Evolutionary conservation across 23 red algal species (phyloP).

Genomic region (Pyropia haitanensis): DNA sequence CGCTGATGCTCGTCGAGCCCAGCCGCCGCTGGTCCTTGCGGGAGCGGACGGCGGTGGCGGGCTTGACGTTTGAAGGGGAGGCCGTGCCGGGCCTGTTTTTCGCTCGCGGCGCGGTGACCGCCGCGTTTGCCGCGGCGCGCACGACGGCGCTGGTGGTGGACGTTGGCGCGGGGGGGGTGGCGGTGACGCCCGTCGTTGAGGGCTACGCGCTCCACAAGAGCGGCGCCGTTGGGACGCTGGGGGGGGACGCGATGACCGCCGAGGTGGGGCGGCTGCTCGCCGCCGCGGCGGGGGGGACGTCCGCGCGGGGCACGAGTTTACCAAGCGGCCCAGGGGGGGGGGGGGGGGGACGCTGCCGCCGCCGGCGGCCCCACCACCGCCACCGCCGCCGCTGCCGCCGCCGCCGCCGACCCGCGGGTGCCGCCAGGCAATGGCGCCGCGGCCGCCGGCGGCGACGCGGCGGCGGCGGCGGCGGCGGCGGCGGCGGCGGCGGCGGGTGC

Average conservation of each 20-base stretch:
- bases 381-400: no score
- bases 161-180: constrained; percentile 36
- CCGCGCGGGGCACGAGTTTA: constrained; percentile 49
- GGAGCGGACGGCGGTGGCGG: constrained; percentile 9
- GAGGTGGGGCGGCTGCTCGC: no score
- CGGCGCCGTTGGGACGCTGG: constrained; percentile 9
- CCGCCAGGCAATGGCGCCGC: no score
- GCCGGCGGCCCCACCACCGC: no score
- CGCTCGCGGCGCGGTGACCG: constrained; percentile 35
- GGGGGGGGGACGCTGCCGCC: no score
- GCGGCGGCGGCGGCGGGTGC: no score
- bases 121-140: constrained; percentile 66
- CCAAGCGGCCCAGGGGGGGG: no score
- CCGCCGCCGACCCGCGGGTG: no score
- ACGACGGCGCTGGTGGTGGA: constrained; percentile 70
- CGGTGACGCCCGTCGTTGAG: constrained; percentile 56
- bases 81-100: constrained; percentile 32
- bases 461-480: no score
- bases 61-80: constrained; percentile 40
- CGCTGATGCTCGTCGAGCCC: constrained; percentile 62
- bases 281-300: constrained; percentile 1
- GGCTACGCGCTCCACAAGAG: constrained; percentile 56
- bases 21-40: constrained; percentile 14
- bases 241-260: constrained; percentile 4
- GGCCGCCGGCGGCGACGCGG: no score